Conservation (phyloP, 441 rosid species). For the Theobroma grandiflorum region DNA sequence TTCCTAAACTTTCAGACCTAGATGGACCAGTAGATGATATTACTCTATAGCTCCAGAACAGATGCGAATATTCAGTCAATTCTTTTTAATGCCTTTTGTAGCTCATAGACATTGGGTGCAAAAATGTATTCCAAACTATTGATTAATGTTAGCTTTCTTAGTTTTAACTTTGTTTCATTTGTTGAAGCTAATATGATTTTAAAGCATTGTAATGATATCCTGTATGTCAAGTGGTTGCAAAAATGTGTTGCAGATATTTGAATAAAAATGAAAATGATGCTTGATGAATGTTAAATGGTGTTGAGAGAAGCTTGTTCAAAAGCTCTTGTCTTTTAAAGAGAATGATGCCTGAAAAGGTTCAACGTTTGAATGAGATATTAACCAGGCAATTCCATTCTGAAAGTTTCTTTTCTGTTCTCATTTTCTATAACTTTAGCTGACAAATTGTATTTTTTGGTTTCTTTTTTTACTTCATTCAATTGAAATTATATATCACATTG, state of each 20-base stretch:
- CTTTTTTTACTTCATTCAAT: not conserved
- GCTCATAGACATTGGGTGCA: not conserved
- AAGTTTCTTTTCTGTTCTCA: not conserved
- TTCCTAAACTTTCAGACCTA: conserved; percentile 34
- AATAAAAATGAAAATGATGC: conserved; percentile 40
- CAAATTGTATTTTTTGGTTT: not conserved
- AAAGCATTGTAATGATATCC: conserved; percentile 27
- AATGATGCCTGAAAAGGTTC: conserved; percentile 21
- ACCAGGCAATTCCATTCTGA: conserved; percentile 10
- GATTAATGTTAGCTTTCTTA: not conserved
- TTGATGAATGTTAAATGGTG: conserved; percentile 45
- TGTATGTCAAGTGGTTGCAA: conserved; percentile 21
- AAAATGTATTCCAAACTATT: conserved; percentile 28
- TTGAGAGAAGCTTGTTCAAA: conserved; percentile 30
- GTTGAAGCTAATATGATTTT: conserved; percentile 3
- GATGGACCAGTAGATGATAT: conserved; percentile 28
- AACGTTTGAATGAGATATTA: conserved; percentile 26
- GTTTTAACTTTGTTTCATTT: conserved; percentile 15
- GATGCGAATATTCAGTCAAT: not conserved
- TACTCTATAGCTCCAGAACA: conserved; percentile 5
- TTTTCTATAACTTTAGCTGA: conserved; percentile 6
- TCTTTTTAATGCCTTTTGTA: conserved; percentile 5
- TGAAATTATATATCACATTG: not conserved
- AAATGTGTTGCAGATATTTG: not conserved
- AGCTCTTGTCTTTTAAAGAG: conserved; percentile 22